A percentile compares a stretch with the other conserved stretches of the same genome.
phyloP scores from a whole-genome alignment of 768 basidiomycete species.

The Daedaleopsis sinensis region DNA sequence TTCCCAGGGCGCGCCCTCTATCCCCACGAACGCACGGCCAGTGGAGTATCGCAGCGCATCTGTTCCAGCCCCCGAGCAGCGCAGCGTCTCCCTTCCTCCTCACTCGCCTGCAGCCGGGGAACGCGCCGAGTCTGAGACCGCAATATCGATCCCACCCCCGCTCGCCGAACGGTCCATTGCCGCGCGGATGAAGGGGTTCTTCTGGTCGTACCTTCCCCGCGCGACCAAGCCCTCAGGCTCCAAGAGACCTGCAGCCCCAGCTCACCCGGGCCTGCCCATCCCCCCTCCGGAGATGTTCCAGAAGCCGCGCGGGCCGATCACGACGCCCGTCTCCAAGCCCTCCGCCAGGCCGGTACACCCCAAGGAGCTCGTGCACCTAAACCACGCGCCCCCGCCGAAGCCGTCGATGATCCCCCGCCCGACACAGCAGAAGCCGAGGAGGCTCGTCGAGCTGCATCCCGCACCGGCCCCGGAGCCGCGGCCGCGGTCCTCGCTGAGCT shows the following conservation, averaged over 20 bases:
- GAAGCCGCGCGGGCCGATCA: slow-evolving; percentile 56
- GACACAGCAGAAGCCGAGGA: slow-evolving; percentile 36
- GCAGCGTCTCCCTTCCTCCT: not conserved
- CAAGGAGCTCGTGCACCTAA: slow-evolving; percentile 66
- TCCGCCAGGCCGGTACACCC: slow-evolving; percentile 51
- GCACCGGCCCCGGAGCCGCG: slow-evolving; percentile 40
- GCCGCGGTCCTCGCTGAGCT: slow-evolving; percentile 22
- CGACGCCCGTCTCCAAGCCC: slow-evolving; percentile 59
- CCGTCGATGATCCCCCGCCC: slow-evolving; percentile 48
- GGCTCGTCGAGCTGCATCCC: slow-evolving; percentile 59
- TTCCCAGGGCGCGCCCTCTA: slow-evolving; percentile 12
- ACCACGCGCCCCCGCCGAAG: slow-evolving; percentile 48
- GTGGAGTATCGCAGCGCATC: slow-evolving; percentile 19
- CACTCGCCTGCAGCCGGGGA: not conserved
- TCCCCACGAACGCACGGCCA: slow-evolving; percentile 2
- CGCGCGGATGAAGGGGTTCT: slow-evolving; percentile 56
- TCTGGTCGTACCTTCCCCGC: slow-evolving; percentile 64
- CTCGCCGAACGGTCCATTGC: slow-evolving; percentile 42
- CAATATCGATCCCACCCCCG: slow-evolving; percentile 5
- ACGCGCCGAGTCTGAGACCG: slow-evolving; percentile 1
- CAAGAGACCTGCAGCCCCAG: slow-evolving; percentile 24
- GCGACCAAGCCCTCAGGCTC: slow-evolving; percentile 42
- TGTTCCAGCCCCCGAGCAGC: slow-evolving; percentile 6
- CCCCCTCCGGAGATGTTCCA: slow-evolving; percentile 57
- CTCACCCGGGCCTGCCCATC: slow-evolving; percentile 49